Evolutionary conservation across 176 grass and related monocot genomes (phyloP).

Genomic region (Hsuehochloa calcarea): DNA sequence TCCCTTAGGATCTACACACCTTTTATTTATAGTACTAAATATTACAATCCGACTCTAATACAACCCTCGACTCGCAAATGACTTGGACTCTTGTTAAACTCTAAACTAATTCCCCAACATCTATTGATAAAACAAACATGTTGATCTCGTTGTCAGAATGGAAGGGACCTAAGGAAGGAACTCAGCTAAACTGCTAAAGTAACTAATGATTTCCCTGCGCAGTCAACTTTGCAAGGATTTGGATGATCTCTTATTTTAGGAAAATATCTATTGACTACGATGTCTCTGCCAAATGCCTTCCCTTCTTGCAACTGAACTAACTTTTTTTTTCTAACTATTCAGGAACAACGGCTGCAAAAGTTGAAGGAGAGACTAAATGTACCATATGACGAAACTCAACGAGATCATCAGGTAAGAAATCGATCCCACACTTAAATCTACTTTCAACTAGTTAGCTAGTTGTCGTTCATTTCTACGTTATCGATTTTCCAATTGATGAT

Average conservation of each 20-base stretch:
- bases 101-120: background rate
- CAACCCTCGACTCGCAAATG: too few species aligned
- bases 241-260: background rate
- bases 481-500: background rate
- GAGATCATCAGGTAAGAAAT: constrained; percentile 68
- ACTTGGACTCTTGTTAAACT: too few species aligned
- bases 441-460: background rate
- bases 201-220: background rate
- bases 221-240: constrained; percentile 3
- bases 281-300: background rate
- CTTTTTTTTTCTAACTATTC: constrained; percentile 21
- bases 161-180: too few species aligned
- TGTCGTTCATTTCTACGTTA: background rate
- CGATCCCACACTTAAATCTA: background rate
- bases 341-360: constrained; percentile 77
- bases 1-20: too few species aligned
- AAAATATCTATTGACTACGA: background rate
- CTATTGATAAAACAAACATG: background rate
- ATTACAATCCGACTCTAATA: too few species aligned
- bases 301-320: background rate
- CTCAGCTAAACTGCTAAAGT: background rate
- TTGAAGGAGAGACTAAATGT: constrained; percentile 82
- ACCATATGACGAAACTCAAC: constrained; percentile 71
- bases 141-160: too few species aligned
- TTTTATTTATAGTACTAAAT: too few species aligned